A percentile compares a stretch with the other conserved stretches of the same genome.
Evolutionary conservation across 768 basidiomycete genomes (phyloP).

Genomic region (Lactarius sp.): DNA sequence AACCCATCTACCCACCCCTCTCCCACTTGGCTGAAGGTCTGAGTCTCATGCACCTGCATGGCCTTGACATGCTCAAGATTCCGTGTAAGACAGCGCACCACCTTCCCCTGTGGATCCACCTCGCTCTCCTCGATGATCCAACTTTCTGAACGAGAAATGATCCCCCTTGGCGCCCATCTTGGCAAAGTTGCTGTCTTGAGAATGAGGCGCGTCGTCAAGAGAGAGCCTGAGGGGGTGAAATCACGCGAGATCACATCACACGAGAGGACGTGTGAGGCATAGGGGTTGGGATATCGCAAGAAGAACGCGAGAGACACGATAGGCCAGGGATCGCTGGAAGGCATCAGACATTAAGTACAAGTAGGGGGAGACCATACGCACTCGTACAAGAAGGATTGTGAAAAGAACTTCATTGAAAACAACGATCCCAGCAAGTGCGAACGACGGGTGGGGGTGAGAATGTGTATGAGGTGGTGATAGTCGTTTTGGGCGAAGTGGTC

Average conservation of each 20-base stretch:
- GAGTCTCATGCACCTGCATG: slow-evolving; percentile 86
- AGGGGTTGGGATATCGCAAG: slow-evolving; percentile 93
- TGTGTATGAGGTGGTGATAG: background rate
- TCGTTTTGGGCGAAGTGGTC: background rate
- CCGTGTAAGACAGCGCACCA: slow-evolving; percentile 72
- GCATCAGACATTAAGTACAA: slow-evolving; percentile 15
- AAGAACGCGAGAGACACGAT: slow-evolving; percentile 93
- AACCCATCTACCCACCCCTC: slow-evolving; percentile 50
- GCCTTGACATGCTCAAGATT: slow-evolving; percentile 94
- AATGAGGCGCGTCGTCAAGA: slow-evolving; percentile 86
- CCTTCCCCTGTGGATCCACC: slow-evolving; percentile 77
- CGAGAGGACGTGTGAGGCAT: slow-evolving; percentile 87
- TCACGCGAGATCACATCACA: slow-evolving; percentile 91
- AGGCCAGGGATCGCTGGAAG: slow-evolving; percentile 81
- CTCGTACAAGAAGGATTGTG: slow-evolving; percentile 55
- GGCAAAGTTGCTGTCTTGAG: slow-evolving; percentile 90
- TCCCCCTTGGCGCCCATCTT: slow-evolving; percentile 82
- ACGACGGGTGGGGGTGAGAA: background rate
- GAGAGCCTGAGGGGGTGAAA: slow-evolving; percentile 64
- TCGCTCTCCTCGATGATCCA: slow-evolving; percentile 97
- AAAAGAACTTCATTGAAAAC: slow-evolving; percentile 47
- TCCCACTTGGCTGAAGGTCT: slow-evolving; percentile 59
- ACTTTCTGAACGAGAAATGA: slow-evolving; percentile 79
- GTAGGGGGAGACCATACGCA: slow-evolving; percentile 31
- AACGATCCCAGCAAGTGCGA: slow-evolving; percentile 34